phyloP scores from a whole-genome alignment of 768 basidiomycete genomes.

The Amanita subjunquillea region DNA sequence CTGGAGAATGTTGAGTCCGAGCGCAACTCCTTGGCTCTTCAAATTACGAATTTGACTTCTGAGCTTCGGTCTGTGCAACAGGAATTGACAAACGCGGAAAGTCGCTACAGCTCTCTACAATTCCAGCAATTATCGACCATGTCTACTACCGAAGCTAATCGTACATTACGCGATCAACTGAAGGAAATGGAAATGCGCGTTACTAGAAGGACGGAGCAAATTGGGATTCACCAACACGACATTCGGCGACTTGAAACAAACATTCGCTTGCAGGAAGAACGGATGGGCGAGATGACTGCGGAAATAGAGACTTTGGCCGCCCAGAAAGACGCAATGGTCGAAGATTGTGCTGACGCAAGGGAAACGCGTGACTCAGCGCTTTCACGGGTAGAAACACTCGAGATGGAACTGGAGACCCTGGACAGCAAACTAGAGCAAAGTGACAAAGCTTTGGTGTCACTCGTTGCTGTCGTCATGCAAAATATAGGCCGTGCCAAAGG shows the following conservation, averaged over 20 bases:
- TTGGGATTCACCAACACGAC: slow-evolving; percentile 73
- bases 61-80: slow-evolving; percentile 45
- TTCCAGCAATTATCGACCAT: slow-evolving; percentile 57
- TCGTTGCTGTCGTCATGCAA: slow-evolving; percentile 28
- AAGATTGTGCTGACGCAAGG: slow-evolving; percentile 73
- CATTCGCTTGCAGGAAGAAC: slow-evolving; percentile 62
- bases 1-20: slow-evolving; percentile 53
- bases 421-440: slow-evolving; percentile 18
- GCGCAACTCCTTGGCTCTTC: slow-evolving; percentile 55
- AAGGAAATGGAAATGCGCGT: slow-evolving; percentile 60
- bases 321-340: slow-evolving; percentile 74
- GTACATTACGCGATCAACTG: slow-evolving; percentile 51
- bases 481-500: slow-evolving; percentile 18
- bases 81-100: slow-evolving; percentile 47
- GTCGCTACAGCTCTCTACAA: slow-evolving; percentile 51
- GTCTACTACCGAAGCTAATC: slow-evolving; percentile 44
- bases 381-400: slow-evolving; percentile 43
- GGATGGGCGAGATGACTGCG: slow-evolving; percentile 54
- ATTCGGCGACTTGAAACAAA: slow-evolving; percentile 71
- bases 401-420: slow-evolving; percentile 45
- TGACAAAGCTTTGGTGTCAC: slow-evolving; percentile 22
- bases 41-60: slow-evolving; percentile 49
- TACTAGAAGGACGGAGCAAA: slow-evolving; percentile 57
- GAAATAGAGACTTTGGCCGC: slow-evolving; percentile 58
- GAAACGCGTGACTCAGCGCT: slow-evolving; percentile 62